phyloP scores from a whole-genome alignment of 2,329 filamentous ascomycete genomes.

The Paraphaeosphaeria sporulosa region DNA sequence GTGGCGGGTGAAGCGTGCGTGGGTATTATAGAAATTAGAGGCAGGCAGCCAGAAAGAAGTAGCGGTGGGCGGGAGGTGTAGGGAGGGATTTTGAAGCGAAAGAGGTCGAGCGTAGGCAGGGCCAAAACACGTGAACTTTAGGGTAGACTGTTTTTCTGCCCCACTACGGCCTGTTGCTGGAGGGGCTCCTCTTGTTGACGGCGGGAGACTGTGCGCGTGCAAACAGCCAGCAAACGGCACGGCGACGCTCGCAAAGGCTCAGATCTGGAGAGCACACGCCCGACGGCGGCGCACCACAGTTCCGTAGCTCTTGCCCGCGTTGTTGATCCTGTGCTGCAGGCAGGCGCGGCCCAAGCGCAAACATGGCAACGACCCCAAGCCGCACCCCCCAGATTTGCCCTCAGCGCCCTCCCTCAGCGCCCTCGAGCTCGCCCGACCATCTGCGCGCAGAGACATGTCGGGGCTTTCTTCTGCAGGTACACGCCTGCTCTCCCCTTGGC shows the following conservation, averaged over 20 bases:
- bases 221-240: conserved; percentile 3
- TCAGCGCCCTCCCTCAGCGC: not conserved
- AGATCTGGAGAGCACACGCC: not conserved
- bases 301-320: conserved; percentile 8
- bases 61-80: conserved; percentile 44
- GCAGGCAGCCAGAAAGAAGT: conserved; percentile 33
- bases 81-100: conserved; percentile 49
- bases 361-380: conserved; percentile 11
- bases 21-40: conserved; percentile 25
- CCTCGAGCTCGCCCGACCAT: not conserved
- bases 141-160: conserved; percentile 40
- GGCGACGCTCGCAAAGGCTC: not conserved
- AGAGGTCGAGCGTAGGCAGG: conserved; percentile 45
- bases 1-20: conserved; percentile 12
- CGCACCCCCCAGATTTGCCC: not conserved
- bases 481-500: conserved; percentile 2
- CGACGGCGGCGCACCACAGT: conserved; percentile 2
- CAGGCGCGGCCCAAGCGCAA: conserved; percentile 12
- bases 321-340: conserved; percentile 12
- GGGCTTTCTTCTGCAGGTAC: conserved; percentile 7
- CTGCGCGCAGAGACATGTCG: not conserved
- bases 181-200: conserved; percentile 3
- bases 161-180: conserved; percentile 27
- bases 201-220: conserved; percentile 1
- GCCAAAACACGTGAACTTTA: conserved; percentile 50